Percentiles rank a stretch among this genome's conserved stretches.
Conservation (phyloP, 306 rosid species). For the Hylodesmum podocarpum region DNA sequence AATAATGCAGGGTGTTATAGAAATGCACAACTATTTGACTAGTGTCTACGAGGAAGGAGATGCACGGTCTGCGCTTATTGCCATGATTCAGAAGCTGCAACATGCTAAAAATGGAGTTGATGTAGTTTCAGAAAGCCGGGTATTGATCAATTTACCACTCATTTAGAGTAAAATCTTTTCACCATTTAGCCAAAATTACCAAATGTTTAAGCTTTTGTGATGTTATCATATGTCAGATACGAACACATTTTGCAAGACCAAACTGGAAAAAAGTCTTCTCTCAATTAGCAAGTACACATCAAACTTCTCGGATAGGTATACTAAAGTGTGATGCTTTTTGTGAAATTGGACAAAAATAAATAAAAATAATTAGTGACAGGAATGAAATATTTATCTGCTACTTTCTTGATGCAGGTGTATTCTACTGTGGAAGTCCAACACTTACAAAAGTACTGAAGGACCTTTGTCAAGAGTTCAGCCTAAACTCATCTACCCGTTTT, state of each 20-base stretch:
- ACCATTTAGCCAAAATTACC: neutral
- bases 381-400: neutral
- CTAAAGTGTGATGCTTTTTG: neutral
- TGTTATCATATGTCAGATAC: constrained; percentile 52
- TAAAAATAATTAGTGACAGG: neutral
- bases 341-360: neutral
- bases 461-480: constrained; percentile 44
- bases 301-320: constrained; percentile 63
- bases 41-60: constrained; percentile 95
- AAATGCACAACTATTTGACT: constrained; percentile 92
- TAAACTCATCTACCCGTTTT: constrained; percentile 52
- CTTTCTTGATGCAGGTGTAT: constrained; percentile 69
- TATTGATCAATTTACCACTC: constrained; percentile 24
- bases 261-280: constrained; percentile 83
- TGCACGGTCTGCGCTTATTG: constrained; percentile 84
- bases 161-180: neutral
- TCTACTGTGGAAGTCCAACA: constrained; percentile 76
- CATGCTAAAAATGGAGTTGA: constrained; percentile 91
- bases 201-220: neutral
- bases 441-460: constrained; percentile 39
- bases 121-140: constrained; percentile 88
- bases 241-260: constrained; percentile 91
- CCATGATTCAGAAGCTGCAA: constrained; percentile 82
- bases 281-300: constrained; percentile 49
- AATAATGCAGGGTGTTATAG: constrained; percentile 70